Conservation (phyloP, 768 basidiomycete genomes). For the Serendipita sp. region DNA sequence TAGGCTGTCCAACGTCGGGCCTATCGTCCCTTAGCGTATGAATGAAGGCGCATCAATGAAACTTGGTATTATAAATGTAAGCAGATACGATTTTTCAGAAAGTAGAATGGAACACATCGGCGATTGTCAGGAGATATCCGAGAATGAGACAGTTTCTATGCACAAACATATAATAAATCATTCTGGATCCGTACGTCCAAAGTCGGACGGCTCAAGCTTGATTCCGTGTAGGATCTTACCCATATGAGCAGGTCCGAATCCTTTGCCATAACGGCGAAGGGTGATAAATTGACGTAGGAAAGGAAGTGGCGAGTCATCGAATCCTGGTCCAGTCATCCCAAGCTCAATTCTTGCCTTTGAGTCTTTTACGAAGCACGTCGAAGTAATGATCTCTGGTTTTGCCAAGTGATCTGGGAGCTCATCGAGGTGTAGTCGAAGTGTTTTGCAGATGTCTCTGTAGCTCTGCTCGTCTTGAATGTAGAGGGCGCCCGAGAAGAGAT, state of each 20-base stretch:
- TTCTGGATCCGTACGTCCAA: background rate
- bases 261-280: background rate
- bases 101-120: no score
- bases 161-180: no score
- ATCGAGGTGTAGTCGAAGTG: constrained; percentile 21
- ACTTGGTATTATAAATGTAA: no score
- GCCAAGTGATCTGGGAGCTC: background rate
- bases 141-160: no score
- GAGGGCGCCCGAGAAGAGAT: constrained; percentile 31
- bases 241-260: constrained; percentile 4
- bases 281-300: background rate
- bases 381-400: background rate
- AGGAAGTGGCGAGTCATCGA: background rate
- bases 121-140: no score
- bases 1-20: no score
- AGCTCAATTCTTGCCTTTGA: background rate
- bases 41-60: no score
- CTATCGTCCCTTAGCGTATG: no score
- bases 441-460: constrained; percentile 23
- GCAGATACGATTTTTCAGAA: no score
- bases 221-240: background rate
- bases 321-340: background rate
- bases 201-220: background rate
- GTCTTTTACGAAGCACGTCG: background rate
- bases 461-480: constrained; percentile 22